Conservation (phyloP, 805 yeast genomes). For the Novakomyces olei region DNA sequence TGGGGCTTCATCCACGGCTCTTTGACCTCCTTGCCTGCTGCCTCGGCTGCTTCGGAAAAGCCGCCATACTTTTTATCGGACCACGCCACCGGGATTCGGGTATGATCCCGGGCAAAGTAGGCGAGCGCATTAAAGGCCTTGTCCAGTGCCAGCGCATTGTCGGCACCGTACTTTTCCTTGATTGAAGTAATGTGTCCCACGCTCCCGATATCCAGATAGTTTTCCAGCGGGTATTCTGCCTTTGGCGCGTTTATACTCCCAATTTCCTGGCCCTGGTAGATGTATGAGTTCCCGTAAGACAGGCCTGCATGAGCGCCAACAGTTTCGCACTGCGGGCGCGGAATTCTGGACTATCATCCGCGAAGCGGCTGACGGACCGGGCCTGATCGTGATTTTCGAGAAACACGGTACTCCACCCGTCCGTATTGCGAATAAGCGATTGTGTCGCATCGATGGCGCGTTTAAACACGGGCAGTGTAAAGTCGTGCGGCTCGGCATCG, state of each 20-base stretch:
- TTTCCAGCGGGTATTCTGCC: constrained; percentile 26
- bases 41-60: constrained; percentile 22
- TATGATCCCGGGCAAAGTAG: constrained; percentile 32
- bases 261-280: constrained; percentile 41
- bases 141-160: constrained; percentile 10
- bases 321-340: constrained; percentile 26
- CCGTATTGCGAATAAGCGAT: constrained; percentile 24
- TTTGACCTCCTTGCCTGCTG: too few relatives aligned
- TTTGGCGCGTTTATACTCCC: constrained; percentile 9
- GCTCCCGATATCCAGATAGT: constrained; percentile 28
- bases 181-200: too few relatives aligned
- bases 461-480: constrained; percentile 6
- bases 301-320: constrained; percentile 24
- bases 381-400: constrained; percentile 40
- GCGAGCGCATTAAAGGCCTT: constrained; percentile 4
- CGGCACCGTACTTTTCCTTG: too few relatives aligned
- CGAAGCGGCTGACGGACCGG: constrained; percentile 31
- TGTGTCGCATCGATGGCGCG: constrained; percentile 7
- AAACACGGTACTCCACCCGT: constrained; percentile 38
- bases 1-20: constrained; percentile 34
- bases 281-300: constrained; percentile 31
- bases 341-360: constrained; percentile 19
- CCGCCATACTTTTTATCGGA: constrained; percentile 23
- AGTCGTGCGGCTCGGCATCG: constrained; percentile 5
- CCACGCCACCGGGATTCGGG: constrained; percentile 39